phyloP scores from a whole-genome alignment of 768 basidiomycete genomes.

The Paxillus rubicundulus region DNA sequence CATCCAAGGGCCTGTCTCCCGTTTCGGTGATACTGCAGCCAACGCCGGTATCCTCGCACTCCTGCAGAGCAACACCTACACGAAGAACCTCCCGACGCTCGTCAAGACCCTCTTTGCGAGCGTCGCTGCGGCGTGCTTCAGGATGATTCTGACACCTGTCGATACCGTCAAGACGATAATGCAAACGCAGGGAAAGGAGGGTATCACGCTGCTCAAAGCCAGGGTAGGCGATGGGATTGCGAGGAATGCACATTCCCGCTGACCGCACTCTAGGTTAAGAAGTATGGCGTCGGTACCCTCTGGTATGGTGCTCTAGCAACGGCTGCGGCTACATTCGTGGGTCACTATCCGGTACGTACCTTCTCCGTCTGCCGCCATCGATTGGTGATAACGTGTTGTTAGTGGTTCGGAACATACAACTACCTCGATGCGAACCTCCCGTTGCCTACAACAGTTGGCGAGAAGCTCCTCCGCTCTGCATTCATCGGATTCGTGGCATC shows the following conservation, averaged over 20 bases:
- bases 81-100: conserved; percentile 57
- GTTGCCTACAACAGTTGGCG: conserved; percentile 43
- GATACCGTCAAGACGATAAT: conserved; percentile 95
- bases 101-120: conserved; percentile 81
- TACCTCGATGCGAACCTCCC: conserved; percentile 68
- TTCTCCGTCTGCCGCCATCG: not conserved
- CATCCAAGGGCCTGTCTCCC: conserved; percentile 76
- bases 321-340: conserved; percentile 91
- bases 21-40: conserved; percentile 95
- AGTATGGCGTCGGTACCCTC: conserved; percentile 71
- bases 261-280: conserved; percentile 52
- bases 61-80: conserved; percentile 70
- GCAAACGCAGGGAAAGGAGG: conserved; percentile 83
- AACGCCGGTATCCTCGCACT: conserved; percentile 91
- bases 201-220: conserved; percentile 59
- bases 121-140: conserved; percentile 75
- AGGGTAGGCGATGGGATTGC: conserved; percentile 44
- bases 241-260: not conserved
- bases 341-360: conserved; percentile 73
- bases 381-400: conserved; percentile 11
- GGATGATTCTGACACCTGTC: conserved; percentile 90
- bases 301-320: conserved; percentile 95
- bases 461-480: conserved; percentile 74
- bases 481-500: conserved; percentile 91
- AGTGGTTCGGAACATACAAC: conserved; percentile 90